Evolutionary conservation across 169 alveolate species (phyloP), one percentile per base, ranked within the genome.

Genomic region (Cryptosporidium ryanae): DNA sequence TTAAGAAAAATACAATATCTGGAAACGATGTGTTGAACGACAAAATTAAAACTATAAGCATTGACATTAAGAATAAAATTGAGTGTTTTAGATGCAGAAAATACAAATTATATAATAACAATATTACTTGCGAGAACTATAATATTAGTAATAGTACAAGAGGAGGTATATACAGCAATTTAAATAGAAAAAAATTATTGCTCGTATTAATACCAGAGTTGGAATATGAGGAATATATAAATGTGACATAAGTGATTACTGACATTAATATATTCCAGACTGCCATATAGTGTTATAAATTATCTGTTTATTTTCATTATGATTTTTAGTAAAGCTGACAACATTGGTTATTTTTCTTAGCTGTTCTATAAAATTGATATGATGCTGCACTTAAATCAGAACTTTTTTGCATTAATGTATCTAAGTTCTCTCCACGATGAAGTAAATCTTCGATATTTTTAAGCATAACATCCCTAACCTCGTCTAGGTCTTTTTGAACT

Each of bases 361-460:
- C 98, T 70, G 94, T 95, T 54, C 96, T 92, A 82, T 94, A 94
- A 67, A 95, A 94, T 90, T 94, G 96, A 66, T 92, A 92, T 7
- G 94, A 91, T 6, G 94, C 93, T 59, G 92, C 93, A 25, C 96
- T 93, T 64, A 96, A 87, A 82, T 97, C 98, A 49, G 94, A 93
- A 54, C 96, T 92, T 90, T 95, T 95, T 55, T 95, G 96, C 99
- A 97, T 97, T 44, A 97, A 84, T 21, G 91, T 93, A 82, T 97
- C 99, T 27, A 97, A 92, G 54, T 94, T 95, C 90, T 97, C 98
- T 17, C 99, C 99, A 84, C 98, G 92, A 90, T 95, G 96, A 82
- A 97, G 93, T 21, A 97, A 57, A 82, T 96, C 95, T 52, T 76
- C 92, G 48, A 92, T 92, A 82, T 89, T 91, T 48, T 71, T 90